These are phyloP conservation scores for Tuber melanosporum DNA, from an alignment of 495 filamentous ascomycete genomes.

Conservation along the genomic window DNA sequence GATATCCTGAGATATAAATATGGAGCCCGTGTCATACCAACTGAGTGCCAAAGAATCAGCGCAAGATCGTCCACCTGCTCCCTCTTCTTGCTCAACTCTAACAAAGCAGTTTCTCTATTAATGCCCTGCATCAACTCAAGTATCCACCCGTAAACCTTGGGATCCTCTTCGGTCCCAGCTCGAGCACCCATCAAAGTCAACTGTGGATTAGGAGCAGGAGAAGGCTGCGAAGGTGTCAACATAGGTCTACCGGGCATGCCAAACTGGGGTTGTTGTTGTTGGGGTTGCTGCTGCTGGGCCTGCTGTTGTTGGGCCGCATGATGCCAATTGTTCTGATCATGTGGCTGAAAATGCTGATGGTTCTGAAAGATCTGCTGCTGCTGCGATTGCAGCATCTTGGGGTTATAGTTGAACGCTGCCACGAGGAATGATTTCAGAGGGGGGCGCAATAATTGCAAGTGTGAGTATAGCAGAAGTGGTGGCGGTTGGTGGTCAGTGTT, in stretches of 20 bases:
- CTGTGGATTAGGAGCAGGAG: constrained; percentile 48
- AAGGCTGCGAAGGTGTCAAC: constrained; percentile 36
- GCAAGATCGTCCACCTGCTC: constrained; percentile 97
- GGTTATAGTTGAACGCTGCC: constrained; percentile 1
- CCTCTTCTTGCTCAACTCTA: constrained; percentile 97
- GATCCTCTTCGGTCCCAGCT: constrained; percentile 79
- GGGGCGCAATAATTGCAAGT: neutral
- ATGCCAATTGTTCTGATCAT: constrained; percentile 37
- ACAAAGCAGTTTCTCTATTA: constrained; percentile 79
- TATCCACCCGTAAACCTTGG: constrained; percentile 85
- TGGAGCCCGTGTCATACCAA: constrained; percentile 57
- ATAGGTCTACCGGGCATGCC: constrained; percentile 32
- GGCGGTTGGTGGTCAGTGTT: neutral
- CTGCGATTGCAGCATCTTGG: constrained; percentile 16
- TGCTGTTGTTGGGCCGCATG: constrained; percentile 35
- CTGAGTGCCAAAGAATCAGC: constrained; percentile 96
- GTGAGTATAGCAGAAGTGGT: neutral
- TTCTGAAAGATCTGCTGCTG: constrained; percentile 37
- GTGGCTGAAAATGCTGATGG: constrained; percentile 39
- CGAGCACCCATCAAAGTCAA: constrained; percentile 50
- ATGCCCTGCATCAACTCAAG: constrained; percentile 82
- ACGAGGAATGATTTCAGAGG: neutral
- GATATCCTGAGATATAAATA: constrained; percentile 8
- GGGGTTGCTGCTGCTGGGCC: constrained; percentile 29
- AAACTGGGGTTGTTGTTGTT: constrained; percentile 34